Base-by-base conservation (phyloP, 192 early-diverging fungal species). In the Glomus cerebriforme region DNA sequence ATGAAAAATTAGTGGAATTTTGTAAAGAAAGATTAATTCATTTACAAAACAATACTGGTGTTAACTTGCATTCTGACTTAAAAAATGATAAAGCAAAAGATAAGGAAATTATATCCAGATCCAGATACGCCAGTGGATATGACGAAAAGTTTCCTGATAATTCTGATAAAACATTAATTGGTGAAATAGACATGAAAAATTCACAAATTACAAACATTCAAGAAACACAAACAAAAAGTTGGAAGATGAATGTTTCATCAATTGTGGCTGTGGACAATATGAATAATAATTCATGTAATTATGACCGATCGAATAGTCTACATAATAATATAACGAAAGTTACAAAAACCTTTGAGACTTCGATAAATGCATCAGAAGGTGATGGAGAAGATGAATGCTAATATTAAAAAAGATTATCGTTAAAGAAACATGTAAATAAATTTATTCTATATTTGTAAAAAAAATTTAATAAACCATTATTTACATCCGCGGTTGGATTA, bases 1-100 rank as follows among this genome's bases (percentile, higher is more conserved):
- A 64, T 64, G 63, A 64, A 29, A 64, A 26, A 17, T 64, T 64
- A 31, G 27, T 64, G 12, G 63, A 26, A 26, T 64, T 64, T 64
- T 64, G 29, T 26, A 26, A 31, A 31, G 63, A 31, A 64, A 64
- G 27, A 10, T 64, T 64, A 31, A 54, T 54, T 54, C 47, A 54
- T 4, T 54, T 54, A 54, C 47, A 17, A 49, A 49, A 17, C 15
- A 49, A 39, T 39, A 39, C 37, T 39, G 37, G 7, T 39, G 37
- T 2, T 39, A 39, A 39, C 37, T 39, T 39, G 7, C 7, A 39
- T 39, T 39, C 37, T 39, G 37, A 7, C 7, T 2, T 2, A 39
- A 5, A 39, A 39, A 39, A 39, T 39, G 37, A 2, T 49, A 49
- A 49, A 49, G 15, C 12, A 17, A 17, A 49, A 17, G 47, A 13